phyloP scores from a whole-genome alignment of 2,329 filamentous ascomycete species.

The Colletotrichum sansevieriae region DNA sequence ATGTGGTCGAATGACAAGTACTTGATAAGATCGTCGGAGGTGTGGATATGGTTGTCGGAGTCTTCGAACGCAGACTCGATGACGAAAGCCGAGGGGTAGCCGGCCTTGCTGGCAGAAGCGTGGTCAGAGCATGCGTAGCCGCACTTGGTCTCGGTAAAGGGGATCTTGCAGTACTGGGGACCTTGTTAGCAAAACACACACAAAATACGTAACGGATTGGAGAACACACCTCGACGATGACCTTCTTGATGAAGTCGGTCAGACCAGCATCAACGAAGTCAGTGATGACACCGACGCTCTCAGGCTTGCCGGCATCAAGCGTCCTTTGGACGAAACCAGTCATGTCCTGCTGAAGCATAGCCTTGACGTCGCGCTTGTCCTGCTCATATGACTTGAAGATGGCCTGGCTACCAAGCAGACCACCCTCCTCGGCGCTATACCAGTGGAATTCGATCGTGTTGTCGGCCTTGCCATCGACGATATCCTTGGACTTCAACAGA shows the following conservation, averaged over 20 bases:
- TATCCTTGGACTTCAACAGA: conserved; percentile 78
- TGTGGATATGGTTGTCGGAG: conserved; percentile 77
- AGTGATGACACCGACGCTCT: conserved; percentile 92
- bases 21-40: conserved; percentile 77
- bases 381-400: conserved; percentile 88
- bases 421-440: conserved; percentile 93
- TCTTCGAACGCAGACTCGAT: conserved; percentile 80
- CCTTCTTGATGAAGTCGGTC: conserved; percentile 90
- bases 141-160: conserved; percentile 88
- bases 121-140: conserved; percentile 88
- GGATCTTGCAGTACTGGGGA: conserved; percentile 85
- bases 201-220: conserved; percentile 17
- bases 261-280: conserved; percentile 88
- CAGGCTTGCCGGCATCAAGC: conserved; percentile 82
- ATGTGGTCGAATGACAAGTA: conserved; percentile 88
- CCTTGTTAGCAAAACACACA: conserved; percentile 44
- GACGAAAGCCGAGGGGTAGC: conserved; percentile 81
- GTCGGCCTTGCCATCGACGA: conserved; percentile 77
- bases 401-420: conserved; percentile 87
- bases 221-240: conserved; percentile 74
- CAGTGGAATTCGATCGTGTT: conserved; percentile 98
- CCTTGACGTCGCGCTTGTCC: conserved; percentile 81
- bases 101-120: conserved; percentile 78
- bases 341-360: conserved; percentile 99
- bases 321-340: conserved; percentile 89